phyloP scores from a whole-genome alignment of 2,329 filamentous ascomycete genomes.

The Pseudocercospora eumusae region DNA sequence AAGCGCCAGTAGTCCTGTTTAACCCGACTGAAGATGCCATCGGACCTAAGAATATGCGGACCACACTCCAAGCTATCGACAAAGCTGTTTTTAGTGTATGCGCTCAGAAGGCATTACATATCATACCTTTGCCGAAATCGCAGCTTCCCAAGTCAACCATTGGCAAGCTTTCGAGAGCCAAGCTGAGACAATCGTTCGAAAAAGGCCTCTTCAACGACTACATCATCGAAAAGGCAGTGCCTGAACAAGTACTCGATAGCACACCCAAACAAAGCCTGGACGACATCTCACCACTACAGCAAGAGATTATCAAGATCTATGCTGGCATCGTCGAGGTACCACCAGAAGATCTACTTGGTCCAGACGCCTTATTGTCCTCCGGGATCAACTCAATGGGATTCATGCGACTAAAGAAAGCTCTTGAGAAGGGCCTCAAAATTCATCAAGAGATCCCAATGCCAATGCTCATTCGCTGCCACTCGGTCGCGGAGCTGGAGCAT shows the following conservation, averaged over 20 bases:
- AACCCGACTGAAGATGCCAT: constrained; percentile 29
- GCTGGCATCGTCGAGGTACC: constrained; percentile 20
- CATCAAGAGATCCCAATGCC: constrained; percentile 27
- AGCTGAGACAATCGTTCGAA: constrained; percentile 26
- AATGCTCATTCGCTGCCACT: constrained; percentile 26
- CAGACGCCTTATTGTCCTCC: constrained; percentile 22
- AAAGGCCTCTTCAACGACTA: constrained; percentile 22
- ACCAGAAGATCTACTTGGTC: constrained; percentile 18
- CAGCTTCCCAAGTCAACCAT: constrained; percentile 30
- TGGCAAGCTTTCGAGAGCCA: constrained; percentile 31
- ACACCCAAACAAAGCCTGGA: constrained; percentile 8
- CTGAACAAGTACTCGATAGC: not conserved
- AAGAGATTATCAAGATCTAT: constrained; percentile 26
- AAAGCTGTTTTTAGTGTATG: constrained; percentile 26
- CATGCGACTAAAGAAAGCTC: constrained; percentile 29
- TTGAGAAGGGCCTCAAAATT: constrained; percentile 27
- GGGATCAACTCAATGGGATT: constrained; percentile 27
- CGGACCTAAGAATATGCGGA: constrained; percentile 21
- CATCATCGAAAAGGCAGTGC: constrained; percentile 8
- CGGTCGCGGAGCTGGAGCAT: constrained; percentile 22
- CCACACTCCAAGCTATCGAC: constrained; percentile 24
- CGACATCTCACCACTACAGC: constrained; percentile 20
- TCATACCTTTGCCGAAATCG: constrained; percentile 27
- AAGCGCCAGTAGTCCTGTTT: constrained; percentile 29
- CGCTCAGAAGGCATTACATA: constrained; percentile 25